These are phyloP conservation scores for Ogataea wickerhamii DNA, from an alignment of 805 yeast genomes.

Conservation along the genomic window DNA sequence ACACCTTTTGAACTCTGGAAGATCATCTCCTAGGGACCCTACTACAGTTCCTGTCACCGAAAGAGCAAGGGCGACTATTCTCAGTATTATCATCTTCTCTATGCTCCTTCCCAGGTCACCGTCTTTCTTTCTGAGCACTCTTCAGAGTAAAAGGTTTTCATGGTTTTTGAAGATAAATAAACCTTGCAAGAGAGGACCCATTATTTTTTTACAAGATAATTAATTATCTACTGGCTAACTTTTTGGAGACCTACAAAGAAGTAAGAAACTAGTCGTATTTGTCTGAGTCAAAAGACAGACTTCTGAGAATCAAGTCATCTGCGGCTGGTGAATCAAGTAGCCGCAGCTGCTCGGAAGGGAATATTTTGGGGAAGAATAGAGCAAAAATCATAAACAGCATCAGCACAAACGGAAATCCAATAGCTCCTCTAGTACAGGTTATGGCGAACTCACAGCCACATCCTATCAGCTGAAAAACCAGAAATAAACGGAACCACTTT, in stretches of 20 bases:
- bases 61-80: not conserved
- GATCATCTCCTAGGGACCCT: conserved; percentile 61
- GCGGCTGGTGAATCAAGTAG: conserved; percentile 53
- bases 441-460: conserved; percentile 81
- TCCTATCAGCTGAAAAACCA: conserved; percentile 58
- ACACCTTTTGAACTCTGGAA: conserved; percentile 56
- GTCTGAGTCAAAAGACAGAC: conserved; percentile 20
- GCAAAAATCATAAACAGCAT: conserved; percentile 66
- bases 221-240: too few relatives aligned
- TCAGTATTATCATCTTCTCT: conserved; percentile 1
- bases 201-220: too few relatives aligned
- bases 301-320: conserved; percentile 30
- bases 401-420: conserved; percentile 88
- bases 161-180: too few relatives aligned
- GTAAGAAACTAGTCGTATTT: not conserved
- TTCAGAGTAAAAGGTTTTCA: too few relatives aligned
- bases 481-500: conserved; percentile 54
- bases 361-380: conserved; percentile 57
- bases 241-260: too few relatives aligned
- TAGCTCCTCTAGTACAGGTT: conserved; percentile 83
- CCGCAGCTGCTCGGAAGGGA: conserved; percentile 57
- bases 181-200: too few relatives aligned
- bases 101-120: not conserved
- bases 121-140: too few relatives aligned
- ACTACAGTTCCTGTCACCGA: conserved; percentile 1